These are phyloP conservation scores for Eimeria praecox DNA, from an alignment of 169 alveolate species.

Conservation along the genomic window DNA sequence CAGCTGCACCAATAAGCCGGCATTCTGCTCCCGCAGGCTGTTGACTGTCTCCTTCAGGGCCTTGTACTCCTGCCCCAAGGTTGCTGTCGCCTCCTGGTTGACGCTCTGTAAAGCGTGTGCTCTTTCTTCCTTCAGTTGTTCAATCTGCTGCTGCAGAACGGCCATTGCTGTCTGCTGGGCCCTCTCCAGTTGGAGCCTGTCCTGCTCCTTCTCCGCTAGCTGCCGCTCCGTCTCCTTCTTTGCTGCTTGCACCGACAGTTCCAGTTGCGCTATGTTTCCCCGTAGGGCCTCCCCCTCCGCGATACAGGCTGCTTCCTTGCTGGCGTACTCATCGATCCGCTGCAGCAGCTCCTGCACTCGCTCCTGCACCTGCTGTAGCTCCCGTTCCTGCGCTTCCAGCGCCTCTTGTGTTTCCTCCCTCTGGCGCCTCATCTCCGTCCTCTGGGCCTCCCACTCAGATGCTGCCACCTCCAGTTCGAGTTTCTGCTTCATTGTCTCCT, in stretches of 20 bases:
- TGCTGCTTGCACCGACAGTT: slow-evolving; percentile 30
- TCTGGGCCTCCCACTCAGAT: slow-evolving; percentile 4
- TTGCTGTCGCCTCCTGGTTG: not conserved
- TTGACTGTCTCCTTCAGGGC: slow-evolving; percentile 16
- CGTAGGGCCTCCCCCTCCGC: slow-evolving; percentile 35
- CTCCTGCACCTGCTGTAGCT: slow-evolving; percentile 28
- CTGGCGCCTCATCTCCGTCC: slow-evolving; percentile 2
- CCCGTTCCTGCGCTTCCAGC: slow-evolving; percentile 20
- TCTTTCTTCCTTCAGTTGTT: not conserved
- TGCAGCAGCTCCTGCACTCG: slow-evolving; percentile 23
- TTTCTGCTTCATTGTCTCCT: not conserved
- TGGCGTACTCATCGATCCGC: not conserved
- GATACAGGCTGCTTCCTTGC: slow-evolving; percentile 7
- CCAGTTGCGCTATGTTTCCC: slow-evolving; percentile 21
- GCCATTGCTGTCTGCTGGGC: slow-evolving; percentile 51
- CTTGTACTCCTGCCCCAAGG: slow-evolving; percentile 18
- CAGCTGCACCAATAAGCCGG: slow-evolving; percentile 2
- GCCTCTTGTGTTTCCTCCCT: slow-evolving; percentile 21
- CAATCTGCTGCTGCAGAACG: slow-evolving; percentile 56
- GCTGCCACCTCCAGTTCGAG: slow-evolving; percentile 9
- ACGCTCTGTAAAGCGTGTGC: not conserved
- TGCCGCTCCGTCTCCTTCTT: slow-evolving; percentile 54
- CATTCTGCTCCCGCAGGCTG: slow-evolving; percentile 17
- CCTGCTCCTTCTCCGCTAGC: slow-evolving; percentile 31
- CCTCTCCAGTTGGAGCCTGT: slow-evolving; percentile 19